Evolutionary conservation across 2,329 filamentous ascomycete genomes (phyloP).

Genomic region (Ascochyta pisi): DNA sequence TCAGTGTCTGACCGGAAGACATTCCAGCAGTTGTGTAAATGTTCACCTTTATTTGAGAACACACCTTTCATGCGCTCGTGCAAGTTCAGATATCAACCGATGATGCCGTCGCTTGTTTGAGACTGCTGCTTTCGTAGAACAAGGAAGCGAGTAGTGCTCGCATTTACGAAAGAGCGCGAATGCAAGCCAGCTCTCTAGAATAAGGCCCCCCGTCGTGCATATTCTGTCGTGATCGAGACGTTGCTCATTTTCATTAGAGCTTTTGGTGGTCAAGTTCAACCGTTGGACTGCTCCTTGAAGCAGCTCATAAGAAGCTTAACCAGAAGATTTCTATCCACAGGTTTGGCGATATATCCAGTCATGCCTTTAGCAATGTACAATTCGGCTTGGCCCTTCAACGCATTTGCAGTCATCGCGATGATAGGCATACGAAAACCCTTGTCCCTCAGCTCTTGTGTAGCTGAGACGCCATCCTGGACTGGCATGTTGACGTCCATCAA

Average conservation of each 20-base stretch:
- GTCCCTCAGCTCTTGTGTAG: constrained; percentile 36
- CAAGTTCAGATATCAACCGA: too few species aligned
- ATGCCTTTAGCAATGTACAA: constrained; percentile 62
- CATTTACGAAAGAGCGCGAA: too few species aligned
- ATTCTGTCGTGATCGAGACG: background rate
- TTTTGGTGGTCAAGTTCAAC: background rate
- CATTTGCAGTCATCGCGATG: constrained; percentile 64
- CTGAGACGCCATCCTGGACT: constrained; percentile 39
- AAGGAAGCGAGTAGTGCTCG: too few species aligned
- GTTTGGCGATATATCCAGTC: constrained; percentile 64
- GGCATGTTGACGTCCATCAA: constrained; percentile 50
- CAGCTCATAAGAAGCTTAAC: constrained; percentile 50
- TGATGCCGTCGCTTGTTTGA: too few species aligned
- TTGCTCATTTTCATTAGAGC: background rate
- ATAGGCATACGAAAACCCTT: constrained; percentile 50
- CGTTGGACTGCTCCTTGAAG: constrained; percentile 17
- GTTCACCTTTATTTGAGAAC: too few species aligned
- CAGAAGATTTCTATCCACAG: constrained; percentile 58
- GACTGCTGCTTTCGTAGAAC: too few species aligned
- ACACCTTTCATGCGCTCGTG: too few species aligned
- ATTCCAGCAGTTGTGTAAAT: background rate
- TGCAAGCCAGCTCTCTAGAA: too few species aligned
- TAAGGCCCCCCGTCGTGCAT: too few species aligned
- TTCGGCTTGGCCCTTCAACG: constrained; percentile 63
- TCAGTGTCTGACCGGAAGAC: background rate